These are phyloP conservation scores for Aspergillus sp. DNA, from an alignment of 2,329 filamentous ascomycete species.

Conservation along the genomic window DNA sequence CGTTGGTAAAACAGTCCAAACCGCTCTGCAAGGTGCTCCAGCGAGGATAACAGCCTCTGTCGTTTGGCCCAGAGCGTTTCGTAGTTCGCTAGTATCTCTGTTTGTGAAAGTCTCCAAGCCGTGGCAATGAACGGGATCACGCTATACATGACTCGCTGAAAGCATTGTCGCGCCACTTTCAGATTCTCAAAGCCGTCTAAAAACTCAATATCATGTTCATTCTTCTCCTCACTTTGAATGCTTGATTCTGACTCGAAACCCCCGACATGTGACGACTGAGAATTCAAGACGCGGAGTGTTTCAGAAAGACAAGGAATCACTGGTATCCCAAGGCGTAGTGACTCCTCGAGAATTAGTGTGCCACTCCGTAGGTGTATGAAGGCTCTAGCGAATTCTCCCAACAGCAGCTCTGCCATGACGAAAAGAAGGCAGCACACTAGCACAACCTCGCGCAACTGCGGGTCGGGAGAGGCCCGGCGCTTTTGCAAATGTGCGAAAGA, in stretches of 20 bases:
- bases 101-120: conserved; percentile 13
- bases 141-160: not conserved
- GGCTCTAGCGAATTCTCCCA: conserved; percentile 16
- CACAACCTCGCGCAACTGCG: conserved; percentile 14
- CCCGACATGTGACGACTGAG: not conserved
- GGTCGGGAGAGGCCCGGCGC: conserved; percentile 17
- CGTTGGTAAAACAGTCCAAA: not conserved
- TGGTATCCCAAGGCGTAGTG: not conserved
- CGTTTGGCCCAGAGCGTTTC: conserved; percentile 3
- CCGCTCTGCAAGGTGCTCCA: not conserved
- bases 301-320: not conserved
- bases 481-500: conserved; percentile 8
- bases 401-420: conserved; percentile 15
- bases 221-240: not conserved
- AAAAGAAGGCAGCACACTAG: conserved; percentile 22
- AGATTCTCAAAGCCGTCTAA: not conserved
- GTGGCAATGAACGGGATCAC: conserved; percentile 16
- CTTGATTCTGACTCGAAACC: not conserved
- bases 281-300: not conserved
- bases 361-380: conserved; percentile 13
- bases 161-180: not conserved
- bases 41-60: not conserved
- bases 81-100: conserved; percentile 11
- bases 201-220: not conserved
- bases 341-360: not conserved